Conservation (phyloP, 768 basidiomycete species). For the Chalciporus sphaerocephalus region DNA sequence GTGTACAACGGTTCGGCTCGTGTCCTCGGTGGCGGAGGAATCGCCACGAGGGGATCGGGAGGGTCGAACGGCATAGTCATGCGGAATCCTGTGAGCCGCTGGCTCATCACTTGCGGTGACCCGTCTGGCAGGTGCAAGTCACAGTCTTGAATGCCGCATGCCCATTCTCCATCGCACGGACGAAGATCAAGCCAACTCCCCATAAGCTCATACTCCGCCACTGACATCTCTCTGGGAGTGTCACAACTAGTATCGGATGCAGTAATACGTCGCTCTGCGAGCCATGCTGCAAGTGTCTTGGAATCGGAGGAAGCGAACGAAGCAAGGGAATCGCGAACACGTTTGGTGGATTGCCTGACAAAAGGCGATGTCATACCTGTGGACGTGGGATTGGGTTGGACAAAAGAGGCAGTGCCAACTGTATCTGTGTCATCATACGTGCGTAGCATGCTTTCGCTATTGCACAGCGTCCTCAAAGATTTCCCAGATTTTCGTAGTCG, state of each 20-base stretch:
- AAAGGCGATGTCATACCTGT: slow-evolving; percentile 4
- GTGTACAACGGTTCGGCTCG: slow-evolving; percentile 8
- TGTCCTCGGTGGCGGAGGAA: slow-evolving; percentile 1
- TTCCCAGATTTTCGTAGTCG: slow-evolving; percentile 15
- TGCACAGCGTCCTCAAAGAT: slow-evolving; percentile 10
- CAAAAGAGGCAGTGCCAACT: not conserved
- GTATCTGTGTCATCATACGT: slow-evolving; percentile 6
- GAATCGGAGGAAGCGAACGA: slow-evolving; percentile 35
- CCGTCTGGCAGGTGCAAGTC: slow-evolving; percentile 31
- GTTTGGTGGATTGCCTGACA: slow-evolving; percentile 11
- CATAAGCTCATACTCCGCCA: slow-evolving; percentile 44
- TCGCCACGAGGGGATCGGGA: slow-evolving; percentile 12
- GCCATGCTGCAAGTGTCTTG: slow-evolving; percentile 32
- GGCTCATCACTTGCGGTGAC: slow-evolving; percentile 29
- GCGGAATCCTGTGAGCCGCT: slow-evolving; percentile 15
- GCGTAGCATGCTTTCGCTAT: slow-evolving; percentile 6
- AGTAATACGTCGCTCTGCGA: slow-evolving; percentile 36
- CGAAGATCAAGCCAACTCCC: slow-evolving; percentile 44
- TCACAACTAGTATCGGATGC: slow-evolving; percentile 27
- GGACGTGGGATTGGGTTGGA: not conserved
- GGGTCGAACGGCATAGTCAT: slow-evolving; percentile 26
- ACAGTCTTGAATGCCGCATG: slow-evolving; percentile 28
- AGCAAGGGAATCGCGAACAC: slow-evolving; percentile 20
- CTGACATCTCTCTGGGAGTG: slow-evolving; percentile 32
- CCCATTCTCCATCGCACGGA: slow-evolving; percentile 21